Evolutionary conservation across 2,329 filamentous ascomycete genomes (phyloP), one percentile per base, ranked within the genome.

Genomic region (Beauveria bassiana): DNA sequence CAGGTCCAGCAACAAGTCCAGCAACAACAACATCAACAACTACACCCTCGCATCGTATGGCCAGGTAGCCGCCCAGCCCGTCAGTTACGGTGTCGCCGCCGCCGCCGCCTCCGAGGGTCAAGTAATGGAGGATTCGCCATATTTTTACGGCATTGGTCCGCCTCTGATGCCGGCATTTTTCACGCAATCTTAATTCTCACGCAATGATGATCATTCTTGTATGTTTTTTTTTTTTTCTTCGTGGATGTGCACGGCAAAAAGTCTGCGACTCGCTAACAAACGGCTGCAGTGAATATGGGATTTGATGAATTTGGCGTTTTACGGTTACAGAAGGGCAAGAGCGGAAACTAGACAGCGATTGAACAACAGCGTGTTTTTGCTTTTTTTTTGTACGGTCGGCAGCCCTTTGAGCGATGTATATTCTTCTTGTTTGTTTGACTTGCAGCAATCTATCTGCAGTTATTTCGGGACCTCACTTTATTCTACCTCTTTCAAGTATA

Each of bases 11-110:
- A 65, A 70, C 4, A 24, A 67, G 24, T 66, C 67, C 53, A 63
- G 65, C 28, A 71, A 71, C 59, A 68, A 65, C 18, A 65, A 70
- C 4, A 26, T 26, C 24, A 26, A 57, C 42, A 68, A 65, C 18
- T 64, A 70, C 4, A 45, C n/a, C 1, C 38, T 62, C 10, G 7
- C 53, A 9, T 40, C 60, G 20, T 57, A 62, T 75, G 73, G 62
- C 62, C 65, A 18, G 62, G 65, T 64, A 65, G 20, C 67, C 14
- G 62, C 66, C 14, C 74, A 73, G 43, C 64, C 69, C 12, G 51
- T 66, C n/a, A 72, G 70, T 61, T 74, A 75, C 12, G 70, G 70
- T 43, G 72, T 70, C 57, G 72, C 66, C 52, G 70, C 66, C 28
- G 70, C 66, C 34, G 72, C 66, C 52, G 70, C 67, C 28, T 70